Evolutionary conservation across 805 yeast species (phyloP), one percentile per base, ranked within the genome.

Genomic region (Ogataea naganishii): DNA sequence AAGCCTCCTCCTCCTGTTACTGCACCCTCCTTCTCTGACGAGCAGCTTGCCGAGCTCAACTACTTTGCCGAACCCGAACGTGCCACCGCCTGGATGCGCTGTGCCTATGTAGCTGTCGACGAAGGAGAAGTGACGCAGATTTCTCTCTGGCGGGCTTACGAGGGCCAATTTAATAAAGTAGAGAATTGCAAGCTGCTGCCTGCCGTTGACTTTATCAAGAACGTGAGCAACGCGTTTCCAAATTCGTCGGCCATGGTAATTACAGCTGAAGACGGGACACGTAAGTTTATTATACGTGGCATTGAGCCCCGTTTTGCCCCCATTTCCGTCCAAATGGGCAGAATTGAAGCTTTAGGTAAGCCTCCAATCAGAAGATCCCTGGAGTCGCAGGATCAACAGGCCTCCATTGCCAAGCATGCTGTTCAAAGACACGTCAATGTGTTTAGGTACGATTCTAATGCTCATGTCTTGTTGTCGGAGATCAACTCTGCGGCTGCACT

Each of bases 131-230:
- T 88, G 8, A 86, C 96, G 1, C 98, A 92, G 58, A 88, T 92
- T 16, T 81, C 94, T 13, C 67, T 92, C 25, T 92, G 98, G 98
- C 84, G 86, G 53, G 75, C 95, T 1, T 92, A 92, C 58, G 97
- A 92, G 53, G 62, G 75, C 10, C 92, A 81, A 51, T 92, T 92
- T 46, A 80, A 80, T 37, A 69, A 68, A 32, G 72, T 70, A 25
- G 64, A 58, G 18, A 69, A 77, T 44, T 64, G 71, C 22, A 72
- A 75, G 41, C 60, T 89, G 29, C 64, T 89, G 19, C 95, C 96
- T 1, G 98, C 98, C 0, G 96, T 92, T 9, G 97, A 92, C 41
- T 92, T 92, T 53, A 92, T 92, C 52, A 85, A 89, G 46, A 89
- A 92, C 49, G 97, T 89, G 14, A 80, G 88, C 20, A 73, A 75